Evolutionary conservation across 177 flowering plant genomes (phyloP), one percentile per base, ranked within the genome.

Genomic region (Vitis hybrid): DNA sequence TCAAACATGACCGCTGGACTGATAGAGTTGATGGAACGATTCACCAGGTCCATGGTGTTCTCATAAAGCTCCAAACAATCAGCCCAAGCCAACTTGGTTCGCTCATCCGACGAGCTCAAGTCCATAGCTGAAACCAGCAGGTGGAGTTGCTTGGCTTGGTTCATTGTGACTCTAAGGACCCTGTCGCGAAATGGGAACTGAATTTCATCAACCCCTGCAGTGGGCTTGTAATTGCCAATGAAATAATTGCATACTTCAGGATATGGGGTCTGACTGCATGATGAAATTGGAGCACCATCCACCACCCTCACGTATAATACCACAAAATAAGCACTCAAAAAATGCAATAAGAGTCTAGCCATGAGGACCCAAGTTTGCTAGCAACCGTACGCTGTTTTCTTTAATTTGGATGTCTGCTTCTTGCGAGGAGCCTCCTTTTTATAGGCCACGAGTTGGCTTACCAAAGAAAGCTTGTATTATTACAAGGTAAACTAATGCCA

Each of bases 31-130:
- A 77, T 17, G 0, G 85, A 78, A 0, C 78, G 84, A 63, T 80
- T 86, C 14, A 89, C 76, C 11, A 70, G 78, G 17, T 58, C 15
- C 2, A 87, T 60, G 0, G 86, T 73, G 67, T 87, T 83, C 28
- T 81, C 87, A 15, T 79, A 83, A 5, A 89, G 86, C 76, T 84
- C 85, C 63, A 82, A 14, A 51, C 92, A 89, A 59, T 89, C 92
- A 1, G 64, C 22, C 88, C 82, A 83, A 4, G 92, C 92, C 1
- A 38, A 5, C 71, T 73, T 82, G 67, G 80, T 80, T 59, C 49
- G 66, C 12, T 65, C 71, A 14, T 77, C 65, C 19, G 81, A 77
- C 33, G 76, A 71, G 55, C 75, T 72, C 56, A 59, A 9, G 67
- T 83, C 83, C 80, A 81, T 71, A 14, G 68, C 13, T 0, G 82